Evolutionary conservation across 805 yeast species (phyloP).

Genomic region (Candida manassasensis): DNA sequence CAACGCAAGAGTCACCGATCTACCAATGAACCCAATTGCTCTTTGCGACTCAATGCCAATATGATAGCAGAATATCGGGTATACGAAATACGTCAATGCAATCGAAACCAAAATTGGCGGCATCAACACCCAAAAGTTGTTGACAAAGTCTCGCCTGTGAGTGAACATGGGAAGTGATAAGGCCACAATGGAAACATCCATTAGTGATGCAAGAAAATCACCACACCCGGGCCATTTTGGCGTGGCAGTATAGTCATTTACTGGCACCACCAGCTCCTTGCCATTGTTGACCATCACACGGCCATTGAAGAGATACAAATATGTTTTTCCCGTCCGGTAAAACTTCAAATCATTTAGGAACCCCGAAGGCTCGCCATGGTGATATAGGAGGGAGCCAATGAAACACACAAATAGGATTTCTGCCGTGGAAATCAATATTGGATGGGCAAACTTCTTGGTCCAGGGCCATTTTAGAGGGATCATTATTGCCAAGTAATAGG

Average conservation of each 20-base stretch:
- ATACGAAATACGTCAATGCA: slow-evolving; percentile 56
- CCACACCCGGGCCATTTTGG: slow-evolving; percentile 76
- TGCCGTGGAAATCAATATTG: slow-evolving; percentile 64
- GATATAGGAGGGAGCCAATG: slow-evolving; percentile 52
- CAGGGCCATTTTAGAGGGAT: slow-evolving; percentile 42
- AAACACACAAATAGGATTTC: slow-evolving; percentile 59
- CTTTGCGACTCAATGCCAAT: slow-evolving; percentile 58
- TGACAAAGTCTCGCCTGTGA: slow-evolving; percentile 57
- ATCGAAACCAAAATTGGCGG: slow-evolving; percentile 57
- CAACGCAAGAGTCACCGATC: slow-evolving; percentile 74
- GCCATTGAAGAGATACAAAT: slow-evolving; percentile 51
- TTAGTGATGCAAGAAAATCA: slow-evolving; percentile 61
- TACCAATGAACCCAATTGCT: slow-evolving; percentile 71
- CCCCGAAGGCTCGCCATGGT: slow-evolving; percentile 35
- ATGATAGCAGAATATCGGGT: slow-evolving; percentile 64
- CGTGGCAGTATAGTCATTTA: slow-evolving; percentile 22
- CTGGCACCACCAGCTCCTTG: slow-evolving; percentile 10
- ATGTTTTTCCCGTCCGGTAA: slow-evolving; percentile 68
- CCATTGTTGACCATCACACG: slow-evolving; percentile 26
- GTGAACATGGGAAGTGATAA: slow-evolving; percentile 74
- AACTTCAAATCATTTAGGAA: slow-evolving; percentile 48
- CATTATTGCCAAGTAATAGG: slow-evolving; percentile 48
- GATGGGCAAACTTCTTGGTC: slow-evolving; percentile 56
- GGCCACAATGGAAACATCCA: slow-evolving; percentile 76
- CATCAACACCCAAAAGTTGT: slow-evolving; percentile 53